These are phyloP conservation scores for Trametes sp. DNA, from an alignment of 1,284 basidiomycete species.

Conservation along the genomic window DNA sequence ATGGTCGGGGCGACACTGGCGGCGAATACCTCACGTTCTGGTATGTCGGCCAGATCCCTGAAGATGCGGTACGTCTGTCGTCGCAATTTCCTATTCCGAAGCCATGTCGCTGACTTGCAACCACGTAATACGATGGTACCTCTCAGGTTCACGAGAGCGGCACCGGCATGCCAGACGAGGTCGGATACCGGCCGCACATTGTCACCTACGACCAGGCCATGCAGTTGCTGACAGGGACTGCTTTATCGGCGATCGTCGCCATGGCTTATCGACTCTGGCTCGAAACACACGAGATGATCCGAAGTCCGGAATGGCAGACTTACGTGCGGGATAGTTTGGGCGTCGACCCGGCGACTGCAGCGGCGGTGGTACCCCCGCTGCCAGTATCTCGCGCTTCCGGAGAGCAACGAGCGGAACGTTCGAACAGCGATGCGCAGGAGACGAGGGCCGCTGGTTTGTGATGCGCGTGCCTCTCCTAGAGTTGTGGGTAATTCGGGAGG, in stretches of 20 bases:
- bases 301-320: not conserved
- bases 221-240: conserved; percentile 23
- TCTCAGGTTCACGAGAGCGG: conserved; percentile 52
- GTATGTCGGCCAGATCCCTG: conserved; percentile 59
- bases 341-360: not conserved
- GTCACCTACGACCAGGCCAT: conserved; percentile 40
- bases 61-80: conserved; percentile 53
- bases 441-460: not conserved
- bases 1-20: conserved; percentile 35
- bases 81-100: not conserved
- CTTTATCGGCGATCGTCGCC: conserved; percentile 24
- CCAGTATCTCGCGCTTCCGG: not conserved
- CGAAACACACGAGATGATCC: conserved; percentile 10
- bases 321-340: not conserved
- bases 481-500: too few species aligned
- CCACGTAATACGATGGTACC: not conserved
- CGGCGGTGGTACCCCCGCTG: not conserved
- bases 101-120: too few species aligned
- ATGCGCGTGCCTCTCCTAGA: too few species aligned
- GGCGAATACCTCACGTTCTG: conserved; percentile 61
- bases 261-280: conserved; percentile 31
- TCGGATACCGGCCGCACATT: conserved; percentile 49
- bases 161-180: conserved; percentile 65
- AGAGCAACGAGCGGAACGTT: not conserved
- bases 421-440: not conserved